Evolutionary conservation across 2,329 filamentous ascomycete genomes (phyloP), one percentile per base, ranked within the genome.

Genomic region (Emergomyces orientalis): DNA sequence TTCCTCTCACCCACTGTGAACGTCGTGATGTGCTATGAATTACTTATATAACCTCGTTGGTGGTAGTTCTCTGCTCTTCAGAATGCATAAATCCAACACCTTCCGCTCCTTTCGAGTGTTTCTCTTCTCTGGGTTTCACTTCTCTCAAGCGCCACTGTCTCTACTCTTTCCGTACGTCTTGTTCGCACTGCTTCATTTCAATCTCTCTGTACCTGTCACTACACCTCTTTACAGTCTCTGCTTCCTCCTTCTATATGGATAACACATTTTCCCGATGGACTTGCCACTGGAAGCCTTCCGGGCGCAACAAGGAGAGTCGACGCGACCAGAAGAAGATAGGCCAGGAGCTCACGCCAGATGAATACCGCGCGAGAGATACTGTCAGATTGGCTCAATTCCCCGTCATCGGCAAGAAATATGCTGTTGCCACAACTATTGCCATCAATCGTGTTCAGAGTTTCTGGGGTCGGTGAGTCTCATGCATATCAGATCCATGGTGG

Each of bases 401-500:
- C 3, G 19, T 51, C 39, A 49, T 41, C 34, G 58, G 61, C 61
- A 63, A 63, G 56, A 63, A 63, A 51, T 63, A 63, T 60, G 62
- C 62, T 19, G 32, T 60, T 37, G 57, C 58, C 17, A 63, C 62
- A 45, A 51, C 41, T 25, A 55, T 27, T 45, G 19, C 39, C 19
- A 61, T 63, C 39, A 43, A 63, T 27, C 34, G 57, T 32, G 57
- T 63, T 17, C 62, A 63, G 32, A 1, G 58, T 14, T 63, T 61
- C 32, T 63, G 62, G 58, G 41, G 57, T 56, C 34, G 47, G 51
- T 63, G 3, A 63, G 62, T 39, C 57, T 49, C 8, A 49, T 47
- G 39, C 37, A 54, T 61, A 45, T 37, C 52, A 19, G 37, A 30
- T n/a, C 52, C 22, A 60, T 30, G 39, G 54, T 32, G n/a, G 39